A percentile compares a stretch with the other conserved stretches of the same genome.
These are phyloP conservation scores for Syzygium grande DNA, from an alignment of 345 rosid species.

Conservation along the genomic window DNA sequence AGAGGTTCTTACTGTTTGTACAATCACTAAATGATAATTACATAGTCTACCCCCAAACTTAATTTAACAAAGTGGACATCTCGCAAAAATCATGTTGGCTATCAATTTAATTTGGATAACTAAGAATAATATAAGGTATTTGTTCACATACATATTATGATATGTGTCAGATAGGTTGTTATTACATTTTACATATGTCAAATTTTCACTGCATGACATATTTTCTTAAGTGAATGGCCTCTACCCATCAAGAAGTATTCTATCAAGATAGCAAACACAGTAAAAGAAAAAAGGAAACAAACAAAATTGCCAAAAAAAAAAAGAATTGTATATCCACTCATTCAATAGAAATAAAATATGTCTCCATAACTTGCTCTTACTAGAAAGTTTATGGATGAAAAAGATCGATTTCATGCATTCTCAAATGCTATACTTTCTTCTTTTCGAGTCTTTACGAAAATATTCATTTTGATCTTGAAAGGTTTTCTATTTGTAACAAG, in stretches of 20 bases:
- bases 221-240: not conserved
- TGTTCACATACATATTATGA: not conserved
- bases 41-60: not conserved
- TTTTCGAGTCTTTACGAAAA: no score
- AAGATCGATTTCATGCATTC: not conserved
- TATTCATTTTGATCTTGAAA: no score
- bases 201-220: not conserved
- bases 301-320: not conserved
- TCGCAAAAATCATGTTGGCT: not conserved
- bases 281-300: not conserved
- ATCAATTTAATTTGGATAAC: no score
- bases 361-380: not conserved
- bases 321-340: not conserved
- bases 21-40: not conserved
- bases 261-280: not conserved
- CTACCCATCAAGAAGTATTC: not conserved
- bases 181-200: not conserved
- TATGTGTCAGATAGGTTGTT: not conserved
- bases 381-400: not conserved
- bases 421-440: not conserved
- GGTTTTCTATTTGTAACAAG: no score
- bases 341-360: no score
- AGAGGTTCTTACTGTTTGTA: not conserved
- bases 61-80: not conserved
- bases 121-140: no score